Conservation (phyloP, 768 basidiomycete genomes). For the Tulasnella sp. region DNA sequence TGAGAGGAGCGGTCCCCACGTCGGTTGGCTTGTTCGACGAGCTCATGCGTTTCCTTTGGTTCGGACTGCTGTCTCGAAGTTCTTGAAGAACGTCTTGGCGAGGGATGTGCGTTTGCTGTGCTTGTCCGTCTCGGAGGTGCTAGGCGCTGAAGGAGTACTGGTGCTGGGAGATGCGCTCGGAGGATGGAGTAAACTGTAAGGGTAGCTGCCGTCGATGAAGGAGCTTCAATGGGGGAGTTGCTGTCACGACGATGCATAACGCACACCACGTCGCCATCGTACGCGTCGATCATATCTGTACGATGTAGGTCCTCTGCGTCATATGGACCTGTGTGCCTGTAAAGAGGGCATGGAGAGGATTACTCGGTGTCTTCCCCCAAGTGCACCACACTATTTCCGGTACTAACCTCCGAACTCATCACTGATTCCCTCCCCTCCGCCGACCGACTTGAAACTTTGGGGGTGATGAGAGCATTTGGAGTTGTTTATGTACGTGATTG, state of each 20-base stretch:
- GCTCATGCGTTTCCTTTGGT: background rate
- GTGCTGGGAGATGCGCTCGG: background rate
- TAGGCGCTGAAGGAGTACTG: background rate
- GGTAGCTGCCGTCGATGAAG: background rate
- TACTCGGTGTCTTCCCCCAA: background rate
- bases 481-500: background rate
- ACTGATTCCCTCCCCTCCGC: background rate
- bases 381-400: background rate
- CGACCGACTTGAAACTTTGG: background rate
- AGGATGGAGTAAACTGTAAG: background rate
- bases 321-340: background rate
- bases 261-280: background rate
- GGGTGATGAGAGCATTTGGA: background rate
- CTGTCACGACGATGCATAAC: background rate
- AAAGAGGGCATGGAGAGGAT: background rate
- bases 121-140: background rate
- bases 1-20: background rate
- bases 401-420: background rate
- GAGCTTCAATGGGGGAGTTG: background rate
- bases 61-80: background rate
- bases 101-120: background rate
- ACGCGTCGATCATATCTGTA: too few relatives aligned
- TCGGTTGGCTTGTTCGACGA: background rate
- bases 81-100: background rate
- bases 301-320: background rate